Percentiles rank a stretch among this genome's conserved stretches.
Conservation (phyloP, 495 filamentous ascomycete genomes). For the Hypoxylon perforatum region DNA sequence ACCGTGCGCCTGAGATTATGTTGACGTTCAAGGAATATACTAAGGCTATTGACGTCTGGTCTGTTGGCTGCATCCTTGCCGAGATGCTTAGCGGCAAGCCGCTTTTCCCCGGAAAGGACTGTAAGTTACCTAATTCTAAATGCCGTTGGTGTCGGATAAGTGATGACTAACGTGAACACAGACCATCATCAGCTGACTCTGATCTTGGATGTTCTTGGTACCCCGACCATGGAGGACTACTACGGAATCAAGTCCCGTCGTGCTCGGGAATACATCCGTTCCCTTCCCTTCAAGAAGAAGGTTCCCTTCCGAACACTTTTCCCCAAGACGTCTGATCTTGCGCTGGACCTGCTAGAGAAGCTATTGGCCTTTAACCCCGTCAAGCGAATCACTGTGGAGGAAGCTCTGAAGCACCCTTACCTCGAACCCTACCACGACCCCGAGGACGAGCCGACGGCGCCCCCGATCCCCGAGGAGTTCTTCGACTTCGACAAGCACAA, state of each 20-base stretch:
- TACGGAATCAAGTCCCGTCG: slow-evolving; percentile 99
- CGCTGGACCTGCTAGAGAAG: slow-evolving; percentile 93
- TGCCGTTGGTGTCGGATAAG: neutral
- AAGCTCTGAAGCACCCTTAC: slow-evolving; percentile 96
- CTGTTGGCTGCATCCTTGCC: slow-evolving; percentile 98
- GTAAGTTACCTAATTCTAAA: slow-evolving; percentile 73
- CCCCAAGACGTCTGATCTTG: slow-evolving; percentile 94
- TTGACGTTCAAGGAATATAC: slow-evolving; percentile 99
- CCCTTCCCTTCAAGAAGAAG: slow-evolving; percentile 99
- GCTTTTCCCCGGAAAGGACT: slow-evolving; percentile 98
- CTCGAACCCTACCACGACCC: slow-evolving; percentile 99
- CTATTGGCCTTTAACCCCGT: slow-evolving; percentile 97
- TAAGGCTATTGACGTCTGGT: slow-evolving; percentile 99
- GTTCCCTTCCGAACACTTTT: slow-evolving; percentile 97
- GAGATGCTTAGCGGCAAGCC: slow-evolving; percentile 99
- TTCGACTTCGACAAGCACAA: slow-evolving; percentile 99
- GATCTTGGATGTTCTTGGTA: slow-evolving; percentile 97
- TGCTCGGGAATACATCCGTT: slow-evolving; percentile 98
- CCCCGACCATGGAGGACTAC: slow-evolving; percentile 99
- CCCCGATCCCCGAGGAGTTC: slow-evolving; percentile 97
- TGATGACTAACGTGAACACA: slow-evolving; percentile 50
- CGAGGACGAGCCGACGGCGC: slow-evolving; percentile 96
- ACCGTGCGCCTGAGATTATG: slow-evolving; percentile 99
- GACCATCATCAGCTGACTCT: slow-evolving; percentile 99
- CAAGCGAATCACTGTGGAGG: slow-evolving; percentile 98